Percentiles rank a stretch among this genome's conserved stretches.
phyloP scores from a whole-genome alignment of 2,329 filamentous ascomycete species.

The Ambrosiella beaveri region DNA sequence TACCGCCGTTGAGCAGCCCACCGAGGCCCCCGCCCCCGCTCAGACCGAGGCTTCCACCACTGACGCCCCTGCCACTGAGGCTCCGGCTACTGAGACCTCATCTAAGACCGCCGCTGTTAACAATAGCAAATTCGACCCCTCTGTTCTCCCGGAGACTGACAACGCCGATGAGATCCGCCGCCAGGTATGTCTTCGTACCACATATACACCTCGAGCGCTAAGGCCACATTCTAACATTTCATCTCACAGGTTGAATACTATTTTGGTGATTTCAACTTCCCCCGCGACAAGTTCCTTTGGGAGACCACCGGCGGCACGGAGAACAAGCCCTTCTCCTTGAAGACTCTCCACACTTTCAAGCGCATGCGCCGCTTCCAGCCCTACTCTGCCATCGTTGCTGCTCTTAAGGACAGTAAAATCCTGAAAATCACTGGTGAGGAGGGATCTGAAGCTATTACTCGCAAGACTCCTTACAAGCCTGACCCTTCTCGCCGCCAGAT shows the following conservation, averaged over 20 bases:
- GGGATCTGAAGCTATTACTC: conserved; percentile 53
- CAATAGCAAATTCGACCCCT: conserved; percentile 56
- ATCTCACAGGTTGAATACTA: conserved; percentile 70
- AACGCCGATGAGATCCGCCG: conserved; percentile 69
- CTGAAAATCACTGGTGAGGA: conserved; percentile 60
- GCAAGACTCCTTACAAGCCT: conserved; percentile 54
- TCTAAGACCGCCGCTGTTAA: conserved; percentile 22
- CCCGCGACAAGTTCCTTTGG: conserved; percentile 76
- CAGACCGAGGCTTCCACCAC: conserved; percentile 9
- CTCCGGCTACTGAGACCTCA: conserved; percentile 24
- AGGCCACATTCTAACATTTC: neutral
- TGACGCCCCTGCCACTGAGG: neutral
- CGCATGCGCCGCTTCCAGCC: conserved; percentile 93
- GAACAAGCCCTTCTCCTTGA: conserved; percentile 68
- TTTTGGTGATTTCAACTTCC: conserved; percentile 82
- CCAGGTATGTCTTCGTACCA: conserved; percentile 37
- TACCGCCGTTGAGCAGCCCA: conserved; percentile 15
- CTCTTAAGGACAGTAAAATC: conserved; percentile 58
- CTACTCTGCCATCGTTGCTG: conserved; percentile 64
- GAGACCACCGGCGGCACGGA: conserved; percentile 56
- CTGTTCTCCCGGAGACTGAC: conserved; percentile 48
- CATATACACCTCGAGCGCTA: neutral
- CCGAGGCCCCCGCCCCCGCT: conserved; percentile 15
- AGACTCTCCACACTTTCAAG: conserved; percentile 70
- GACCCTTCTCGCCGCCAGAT: conserved; percentile 38